A percentile compares a stretch with the other conserved stretches of the same genome.
phyloP scores from a whole-genome alignment of 1,284 basidiomycete genomes.

The Baeospora myosura region DNA sequence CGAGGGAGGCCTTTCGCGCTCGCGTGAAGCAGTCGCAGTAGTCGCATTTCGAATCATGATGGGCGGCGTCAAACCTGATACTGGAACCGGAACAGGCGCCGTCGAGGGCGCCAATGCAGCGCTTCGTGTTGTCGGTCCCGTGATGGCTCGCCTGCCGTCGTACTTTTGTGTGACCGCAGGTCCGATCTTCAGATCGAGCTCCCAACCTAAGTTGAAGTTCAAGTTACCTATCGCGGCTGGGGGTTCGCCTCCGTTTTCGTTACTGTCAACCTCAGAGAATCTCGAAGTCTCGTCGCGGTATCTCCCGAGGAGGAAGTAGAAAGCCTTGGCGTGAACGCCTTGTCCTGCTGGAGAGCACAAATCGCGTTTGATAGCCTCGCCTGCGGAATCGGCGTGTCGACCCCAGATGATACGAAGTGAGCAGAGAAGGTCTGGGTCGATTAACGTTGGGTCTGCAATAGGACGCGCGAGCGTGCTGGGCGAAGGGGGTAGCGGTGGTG shows the following conservation, averaged over 20 bases:
- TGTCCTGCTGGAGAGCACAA: conserved; percentile 55
- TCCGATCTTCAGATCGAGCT: conserved; percentile 19
- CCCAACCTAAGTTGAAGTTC: conserved; percentile 28
- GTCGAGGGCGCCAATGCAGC: background rate
- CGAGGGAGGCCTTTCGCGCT: conserved; percentile 38
- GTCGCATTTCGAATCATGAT: conserved; percentile 17
- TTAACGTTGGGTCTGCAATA: conserved; percentile 60
- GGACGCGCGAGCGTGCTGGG: conserved; percentile 56
- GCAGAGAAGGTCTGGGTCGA: conserved; percentile 82
- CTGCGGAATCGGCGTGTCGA: conserved; percentile 47
- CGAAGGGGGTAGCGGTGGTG: conserved; percentile 57
- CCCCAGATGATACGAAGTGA: conserved; percentile 89
- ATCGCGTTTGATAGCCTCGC: conserved; percentile 53
- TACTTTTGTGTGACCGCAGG: background rate
- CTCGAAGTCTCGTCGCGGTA: conserved; percentile 73
- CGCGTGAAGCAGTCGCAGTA: conserved; percentile 19
- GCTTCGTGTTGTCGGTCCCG: no score
- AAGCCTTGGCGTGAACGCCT: conserved; percentile 84
- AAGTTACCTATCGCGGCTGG: background rate
- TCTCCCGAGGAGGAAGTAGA: conserved; percentile 81
- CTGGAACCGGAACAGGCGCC: background rate
- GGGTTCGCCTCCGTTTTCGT: background rate
- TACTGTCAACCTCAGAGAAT: conserved; percentile 41
- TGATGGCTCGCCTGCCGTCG: no score
- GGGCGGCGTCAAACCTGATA: conserved; percentile 12